A percentile compares a stretch with the other conserved stretches of the same genome.
Conservation (phyloP, 108 stramenopile species). For the Fistulifera solaris region DNA sequence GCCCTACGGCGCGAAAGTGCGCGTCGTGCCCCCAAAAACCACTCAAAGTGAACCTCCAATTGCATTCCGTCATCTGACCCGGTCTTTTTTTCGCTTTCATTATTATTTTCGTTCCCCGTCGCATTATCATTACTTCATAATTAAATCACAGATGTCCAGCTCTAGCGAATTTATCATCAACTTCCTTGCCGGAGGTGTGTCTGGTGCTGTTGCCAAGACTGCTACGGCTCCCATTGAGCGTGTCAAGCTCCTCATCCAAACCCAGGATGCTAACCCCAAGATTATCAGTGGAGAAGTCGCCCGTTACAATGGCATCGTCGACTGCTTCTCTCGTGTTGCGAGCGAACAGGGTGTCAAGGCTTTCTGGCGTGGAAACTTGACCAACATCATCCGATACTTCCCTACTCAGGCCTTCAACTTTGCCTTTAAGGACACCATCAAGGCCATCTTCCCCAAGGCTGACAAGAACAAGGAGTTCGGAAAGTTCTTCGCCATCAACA, state of each 20-base stretch:
- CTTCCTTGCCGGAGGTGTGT: constrained; percentile 89
- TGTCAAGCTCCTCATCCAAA: constrained; percentile 98
- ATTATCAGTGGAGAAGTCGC: constrained; percentile 91
- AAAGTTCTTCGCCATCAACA: constrained; percentile 95
- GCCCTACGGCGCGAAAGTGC: too few species aligned
- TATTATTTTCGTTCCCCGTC: background rate
- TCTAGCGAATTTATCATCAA: constrained; percentile 76
- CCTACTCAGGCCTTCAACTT: constrained; percentile 99
- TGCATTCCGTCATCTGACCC: background rate
- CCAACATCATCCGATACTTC: constrained; percentile 98
- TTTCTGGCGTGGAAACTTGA: constrained; percentile 98
- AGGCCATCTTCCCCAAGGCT: constrained; percentile 93
- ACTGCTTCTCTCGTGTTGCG: constrained; percentile 94
- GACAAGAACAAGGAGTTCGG: constrained; percentile 93
- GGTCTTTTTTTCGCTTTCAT: background rate
- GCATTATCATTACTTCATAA: background rate
- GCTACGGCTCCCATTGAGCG: constrained; percentile 98
- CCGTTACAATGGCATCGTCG: constrained; percentile 93
- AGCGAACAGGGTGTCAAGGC: constrained; percentile 85
- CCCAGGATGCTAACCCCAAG: constrained; percentile 95
- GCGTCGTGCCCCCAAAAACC: background rate
- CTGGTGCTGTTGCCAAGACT: constrained; percentile 94
- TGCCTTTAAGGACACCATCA: constrained; percentile 97
- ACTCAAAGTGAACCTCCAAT: constrained; percentile 1
- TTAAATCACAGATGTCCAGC: constrained; percentile 18